A percentile compares a stretch with the other conserved stretches of the same genome.
phyloP scores from a whole-genome alignment of 2,329 filamentous ascomycete genomes.

The Curvularia eragrostidis region DNA sequence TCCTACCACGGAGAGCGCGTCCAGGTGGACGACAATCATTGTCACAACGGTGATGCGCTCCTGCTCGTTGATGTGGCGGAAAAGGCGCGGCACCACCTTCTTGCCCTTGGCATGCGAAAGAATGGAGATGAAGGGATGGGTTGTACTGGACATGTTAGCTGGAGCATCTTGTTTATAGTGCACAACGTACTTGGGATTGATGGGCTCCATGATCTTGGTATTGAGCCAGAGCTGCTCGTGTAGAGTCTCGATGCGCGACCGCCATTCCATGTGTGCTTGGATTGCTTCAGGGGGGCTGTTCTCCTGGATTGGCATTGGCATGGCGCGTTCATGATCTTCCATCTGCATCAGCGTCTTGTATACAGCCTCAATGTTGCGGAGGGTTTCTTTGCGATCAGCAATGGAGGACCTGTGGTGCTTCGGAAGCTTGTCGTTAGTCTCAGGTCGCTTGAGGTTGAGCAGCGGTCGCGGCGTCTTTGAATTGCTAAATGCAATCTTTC shows the following conservation, averaged over 20 bases:
- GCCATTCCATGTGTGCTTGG: conserved; percentile 80
- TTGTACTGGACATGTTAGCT: conserved; percentile 55
- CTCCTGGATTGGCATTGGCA: conserved; percentile 72
- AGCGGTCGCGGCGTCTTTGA: conserved; percentile 95
- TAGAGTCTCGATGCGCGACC: conserved; percentile 71
- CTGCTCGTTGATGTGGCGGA: conserved; percentile 89
- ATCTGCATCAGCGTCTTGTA: conserved; percentile 90
- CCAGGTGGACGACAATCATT: conserved; percentile 92
- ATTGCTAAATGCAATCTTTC: conserved; percentile 99
- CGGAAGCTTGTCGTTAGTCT: conserved; percentile 62
- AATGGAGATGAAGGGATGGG: conserved; percentile 95
- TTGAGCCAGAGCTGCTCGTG: conserved; percentile 84
- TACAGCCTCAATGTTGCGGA: conserved; percentile 86
- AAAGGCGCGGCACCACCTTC: conserved; percentile 92
- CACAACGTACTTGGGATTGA: conserved; percentile 61
- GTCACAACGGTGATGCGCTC: conserved; percentile 95
- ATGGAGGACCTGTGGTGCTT: conserved; percentile 60
- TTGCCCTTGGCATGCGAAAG: conserved; percentile 95
- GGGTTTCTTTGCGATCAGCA: conserved; percentile 78
- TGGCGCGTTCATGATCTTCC: conserved; percentile 87
- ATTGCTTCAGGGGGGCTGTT: conserved; percentile 71
- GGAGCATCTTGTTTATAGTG: not conserved
- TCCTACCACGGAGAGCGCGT: conserved; percentile 87
- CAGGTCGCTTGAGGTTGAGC: conserved; percentile 90
- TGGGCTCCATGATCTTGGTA: conserved; percentile 92